phyloP scores from a whole-genome alignment of 2,329 filamentous ascomycete genomes.

The Verticillium albo-atrum region DNA sequence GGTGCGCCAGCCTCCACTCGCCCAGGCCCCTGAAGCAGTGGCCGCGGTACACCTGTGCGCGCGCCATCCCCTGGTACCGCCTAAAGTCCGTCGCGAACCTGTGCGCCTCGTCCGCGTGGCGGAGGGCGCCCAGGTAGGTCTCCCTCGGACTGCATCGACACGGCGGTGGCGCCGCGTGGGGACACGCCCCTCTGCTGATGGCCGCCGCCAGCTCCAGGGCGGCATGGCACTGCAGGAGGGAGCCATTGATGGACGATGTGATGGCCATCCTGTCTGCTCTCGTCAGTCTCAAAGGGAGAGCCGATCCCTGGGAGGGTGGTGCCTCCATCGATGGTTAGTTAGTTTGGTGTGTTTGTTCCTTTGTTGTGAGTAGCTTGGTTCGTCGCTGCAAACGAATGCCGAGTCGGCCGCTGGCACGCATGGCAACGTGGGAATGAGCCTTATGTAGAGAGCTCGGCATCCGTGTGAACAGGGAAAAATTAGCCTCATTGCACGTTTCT shows the following conservation, averaged over 20 bases:
- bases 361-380: neutral
- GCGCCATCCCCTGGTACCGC: conserved; percentile 13
- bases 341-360: neutral
- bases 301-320: neutral
- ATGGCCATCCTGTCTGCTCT: neutral
- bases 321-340: neutral
- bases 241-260: neutral
- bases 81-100: conserved; percentile 8
- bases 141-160: neutral
- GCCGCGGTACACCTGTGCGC: conserved; percentile 16
- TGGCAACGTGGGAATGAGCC: neutral
- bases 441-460: neutral
- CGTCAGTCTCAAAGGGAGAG: neutral
- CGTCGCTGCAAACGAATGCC: neutral
- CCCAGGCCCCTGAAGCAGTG: conserved; percentile 17
- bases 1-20: conserved; percentile 15
- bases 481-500: neutral
- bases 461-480: neutral
- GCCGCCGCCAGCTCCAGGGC: neutral
- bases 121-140: conserved; percentile 10
- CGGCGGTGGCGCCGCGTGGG: neutral
- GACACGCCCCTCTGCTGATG: neutral
- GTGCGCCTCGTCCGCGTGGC: conserved; percentile 13
- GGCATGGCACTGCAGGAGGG: neutral
- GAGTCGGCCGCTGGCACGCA: neutral